These are phyloP conservation scores for Bipolaris victoriae DNA, from an alignment of 2,329 filamentous ascomycete species.

Conservation along the genomic window DNA sequence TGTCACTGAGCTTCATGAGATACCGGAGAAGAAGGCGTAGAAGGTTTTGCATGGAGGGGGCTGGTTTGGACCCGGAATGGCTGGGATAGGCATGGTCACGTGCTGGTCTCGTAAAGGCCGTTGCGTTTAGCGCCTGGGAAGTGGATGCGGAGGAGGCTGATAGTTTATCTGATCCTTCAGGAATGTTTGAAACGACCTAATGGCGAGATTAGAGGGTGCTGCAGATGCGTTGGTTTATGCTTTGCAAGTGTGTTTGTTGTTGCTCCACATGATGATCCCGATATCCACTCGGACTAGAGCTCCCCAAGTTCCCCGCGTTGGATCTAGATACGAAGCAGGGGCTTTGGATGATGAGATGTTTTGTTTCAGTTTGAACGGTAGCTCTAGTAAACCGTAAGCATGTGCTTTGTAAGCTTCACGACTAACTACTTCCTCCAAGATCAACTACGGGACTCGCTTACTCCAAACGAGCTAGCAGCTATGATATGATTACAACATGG, in stretches of 20 bases:
- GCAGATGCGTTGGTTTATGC: background rate
- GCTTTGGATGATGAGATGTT: too few relatives aligned
- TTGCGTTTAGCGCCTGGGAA: slow-evolving; percentile 16
- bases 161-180: slow-evolving; percentile 3
- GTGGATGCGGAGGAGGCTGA: slow-evolving; percentile 1
- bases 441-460: too few relatives aligned
- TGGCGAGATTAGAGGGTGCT: background rate
- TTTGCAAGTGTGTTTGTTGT: background rate
- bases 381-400: too few relatives aligned
- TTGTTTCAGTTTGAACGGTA: too few relatives aligned
- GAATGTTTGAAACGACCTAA: slow-evolving; percentile 5
- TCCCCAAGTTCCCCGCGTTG: too few relatives aligned
- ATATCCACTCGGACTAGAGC: too few relatives aligned
- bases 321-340: too few relatives aligned
- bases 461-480: too few relatives aligned
- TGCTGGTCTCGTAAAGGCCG: slow-evolving; percentile 1
- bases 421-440: too few relatives aligned
- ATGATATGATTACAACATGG: too few relatives aligned
- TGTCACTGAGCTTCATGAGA: slow-evolving; percentile 32
- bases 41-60: background rate
- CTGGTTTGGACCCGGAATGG: background rate
- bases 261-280: background rate
- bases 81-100: background rate
- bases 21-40: slow-evolving; percentile 36
- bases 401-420: too few relatives aligned